Evolutionary conservation across 306 rosid species (phyloP).

Genomic region (Phaseolus lunatus): DNA sequence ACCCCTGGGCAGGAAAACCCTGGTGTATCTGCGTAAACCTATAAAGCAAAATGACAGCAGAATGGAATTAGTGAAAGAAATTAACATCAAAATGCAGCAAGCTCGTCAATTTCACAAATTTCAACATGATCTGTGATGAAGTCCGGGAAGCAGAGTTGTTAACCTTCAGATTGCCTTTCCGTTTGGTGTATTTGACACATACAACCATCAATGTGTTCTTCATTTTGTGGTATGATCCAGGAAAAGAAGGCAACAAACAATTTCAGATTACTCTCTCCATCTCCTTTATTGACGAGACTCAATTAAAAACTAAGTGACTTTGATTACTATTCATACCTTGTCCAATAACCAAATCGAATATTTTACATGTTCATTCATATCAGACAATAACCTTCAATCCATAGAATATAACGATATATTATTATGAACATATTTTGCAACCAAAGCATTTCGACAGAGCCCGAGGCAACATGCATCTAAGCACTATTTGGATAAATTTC

Average conservation of each 20-base stretch:
- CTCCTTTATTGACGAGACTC: constrained; percentile 26
- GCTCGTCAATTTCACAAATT: constrained; percentile 32
- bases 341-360: constrained; percentile 12
- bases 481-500: not conserved
- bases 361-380: constrained; percentile 4
- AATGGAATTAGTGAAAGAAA: constrained; percentile 39
- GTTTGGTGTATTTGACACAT: constrained; percentile 37
- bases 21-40: constrained; percentile 74
- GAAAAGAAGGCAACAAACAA: constrained; percentile 38
- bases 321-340: constrained; percentile 10
- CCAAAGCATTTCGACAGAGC: not conserved
- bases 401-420: not conserved
- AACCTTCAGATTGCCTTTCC: constrained; percentile 34
- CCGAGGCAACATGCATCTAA: constrained; percentile 14
- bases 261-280: constrained; percentile 12
- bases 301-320: constrained; percentile 11
- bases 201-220: constrained; percentile 26
- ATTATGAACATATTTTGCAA: not conserved
- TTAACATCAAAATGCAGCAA: constrained; percentile 28
- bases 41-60: constrained; percentile 39
- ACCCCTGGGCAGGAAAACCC: constrained; percentile 97
- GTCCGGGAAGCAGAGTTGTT: constrained; percentile 26
- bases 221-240: constrained; percentile 31
- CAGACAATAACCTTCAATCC: constrained; percentile 5
- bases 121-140: constrained; percentile 19